Evolutionary conservation across 352 stramenopile species (phyloP).

Genomic region (Globisporangium takayamanum): DNA sequence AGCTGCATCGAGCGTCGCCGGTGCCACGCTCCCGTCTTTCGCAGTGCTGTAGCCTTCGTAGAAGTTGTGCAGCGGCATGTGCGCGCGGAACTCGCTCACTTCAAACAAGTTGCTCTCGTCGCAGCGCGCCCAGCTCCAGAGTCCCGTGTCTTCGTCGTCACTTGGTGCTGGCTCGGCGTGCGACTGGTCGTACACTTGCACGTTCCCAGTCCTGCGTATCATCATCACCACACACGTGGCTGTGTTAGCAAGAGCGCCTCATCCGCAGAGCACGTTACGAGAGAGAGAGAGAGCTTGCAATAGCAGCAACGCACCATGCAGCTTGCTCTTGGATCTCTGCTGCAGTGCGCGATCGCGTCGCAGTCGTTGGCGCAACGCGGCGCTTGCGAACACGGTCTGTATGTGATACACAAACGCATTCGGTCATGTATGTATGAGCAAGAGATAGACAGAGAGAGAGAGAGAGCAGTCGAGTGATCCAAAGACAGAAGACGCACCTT

Average conservation of each 20-base stretch:
- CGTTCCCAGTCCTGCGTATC: slow-evolving; percentile 31
- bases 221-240: neutral
- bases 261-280: no score
- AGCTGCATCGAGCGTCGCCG: slow-evolving; percentile 45
- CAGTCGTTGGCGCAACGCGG: slow-evolving; percentile 14
- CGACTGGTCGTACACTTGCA: slow-evolving; percentile 66
- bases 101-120: slow-evolving; percentile 56
- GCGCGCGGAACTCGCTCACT: slow-evolving; percentile 63
- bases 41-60: slow-evolving; percentile 51
- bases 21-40: slow-evolving; percentile 45
- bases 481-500: slow-evolving; percentile 23
- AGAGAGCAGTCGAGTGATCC: neutral
- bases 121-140: slow-evolving; percentile 61
- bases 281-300: slow-evolving; percentile 2
- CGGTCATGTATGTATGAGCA: neutral
- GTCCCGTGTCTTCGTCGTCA: slow-evolving; percentile 10
- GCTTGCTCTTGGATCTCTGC: slow-evolving; percentile 20
- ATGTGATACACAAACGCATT: neutral
- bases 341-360: slow-evolving; percentile 5
- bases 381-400: slow-evolving; percentile 36
- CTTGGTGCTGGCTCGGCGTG: slow-evolving; percentile 9
- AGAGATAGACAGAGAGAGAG: neutral
- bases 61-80: slow-evolving; percentile 80
- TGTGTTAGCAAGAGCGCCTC: no score
- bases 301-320: slow-evolving; percentile 28